These are phyloP conservation scores for Cucurbita pepo DNA, from an alignment of 306 rosid species.

Conservation along the genomic window DNA sequence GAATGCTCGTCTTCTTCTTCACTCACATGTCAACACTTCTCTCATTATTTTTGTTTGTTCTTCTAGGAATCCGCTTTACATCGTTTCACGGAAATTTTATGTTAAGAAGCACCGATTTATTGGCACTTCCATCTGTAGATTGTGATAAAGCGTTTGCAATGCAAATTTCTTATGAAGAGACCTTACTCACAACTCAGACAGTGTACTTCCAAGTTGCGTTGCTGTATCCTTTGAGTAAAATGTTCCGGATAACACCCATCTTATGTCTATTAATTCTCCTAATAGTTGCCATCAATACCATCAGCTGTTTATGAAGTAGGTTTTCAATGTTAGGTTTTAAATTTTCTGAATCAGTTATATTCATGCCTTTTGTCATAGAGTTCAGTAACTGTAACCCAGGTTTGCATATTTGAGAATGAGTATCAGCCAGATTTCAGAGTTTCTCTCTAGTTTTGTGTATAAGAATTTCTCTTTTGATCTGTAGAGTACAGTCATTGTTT, in stretches of 20 bases:
- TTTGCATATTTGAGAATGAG: not conserved
- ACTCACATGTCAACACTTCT: not conserved
- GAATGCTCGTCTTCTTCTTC: not conserved
- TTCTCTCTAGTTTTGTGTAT: not conserved
- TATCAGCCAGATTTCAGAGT: not conserved
- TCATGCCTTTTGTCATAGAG: not conserved
- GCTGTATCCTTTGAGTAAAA: constrained; percentile 68
- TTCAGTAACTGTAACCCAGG: not conserved
- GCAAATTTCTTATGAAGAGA: constrained; percentile 90
- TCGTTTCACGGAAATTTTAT: constrained; percentile 91
- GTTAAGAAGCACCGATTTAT: constrained; percentile 89
- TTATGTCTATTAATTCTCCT: not conserved
- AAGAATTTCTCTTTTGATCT: not conserved
- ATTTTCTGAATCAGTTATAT: not conserved
- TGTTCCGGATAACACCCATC: not conserved
- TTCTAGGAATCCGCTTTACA: constrained; percentile 85
- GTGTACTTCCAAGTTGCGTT: constrained; percentile 96
- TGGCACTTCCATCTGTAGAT: constrained; percentile 98
- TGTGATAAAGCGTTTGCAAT: constrained; percentile 96
- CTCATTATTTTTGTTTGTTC: constrained; percentile 14
- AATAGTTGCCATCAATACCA: not conserved
- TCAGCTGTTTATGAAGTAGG: not conserved
- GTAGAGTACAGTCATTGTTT: not conserved
- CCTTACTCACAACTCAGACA: constrained; percentile 76
- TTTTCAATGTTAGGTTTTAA: not conserved